phyloP scores from a whole-genome alignment of 1,284 basidiomycete genomes.

The Cryptococcus deneoformans region DNA sequence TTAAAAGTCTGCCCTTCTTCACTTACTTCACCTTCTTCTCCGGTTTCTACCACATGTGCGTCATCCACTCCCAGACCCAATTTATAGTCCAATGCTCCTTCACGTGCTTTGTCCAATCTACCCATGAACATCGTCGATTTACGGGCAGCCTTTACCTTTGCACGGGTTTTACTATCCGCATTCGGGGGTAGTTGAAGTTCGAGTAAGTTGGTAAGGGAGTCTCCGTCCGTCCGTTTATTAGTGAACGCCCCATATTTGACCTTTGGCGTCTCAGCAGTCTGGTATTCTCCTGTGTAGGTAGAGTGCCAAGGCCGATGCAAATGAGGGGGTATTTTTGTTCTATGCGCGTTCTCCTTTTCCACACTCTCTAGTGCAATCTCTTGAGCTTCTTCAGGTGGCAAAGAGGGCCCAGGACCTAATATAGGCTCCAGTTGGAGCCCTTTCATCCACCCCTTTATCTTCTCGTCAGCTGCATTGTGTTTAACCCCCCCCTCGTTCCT shows the following conservation, averaged over 20 bases:
- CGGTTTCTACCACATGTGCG: conserved; percentile 6
- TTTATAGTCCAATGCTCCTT: conserved; percentile 73
- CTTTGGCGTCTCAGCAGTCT: conserved; percentile 22
- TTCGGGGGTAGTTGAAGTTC: conserved; percentile 44
- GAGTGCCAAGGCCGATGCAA: conserved; percentile 47
- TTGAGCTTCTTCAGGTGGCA: neutral
- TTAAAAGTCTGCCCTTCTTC: conserved; percentile 51
- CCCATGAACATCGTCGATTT: conserved; percentile 58
- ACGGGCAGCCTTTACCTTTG: conserved; percentile 56
- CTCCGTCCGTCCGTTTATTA: conserved; percentile 17
- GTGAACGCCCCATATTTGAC: conserved; percentile 45
- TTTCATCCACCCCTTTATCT: conserved; percentile 57
- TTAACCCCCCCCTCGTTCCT: conserved; percentile 51
- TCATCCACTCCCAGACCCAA: conserved; percentile 42
- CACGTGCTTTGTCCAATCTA: conserved; percentile 63
- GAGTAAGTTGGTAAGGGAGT: conserved; percentile 33
- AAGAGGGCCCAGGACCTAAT: neutral
- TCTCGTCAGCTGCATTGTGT: conserved; percentile 64
- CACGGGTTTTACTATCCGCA: conserved; percentile 56
- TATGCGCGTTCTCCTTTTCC: conserved; percentile 19
- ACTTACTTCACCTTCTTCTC: conserved; percentile 49
- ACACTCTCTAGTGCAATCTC: neutral
- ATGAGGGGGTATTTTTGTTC: conserved; percentile 44
- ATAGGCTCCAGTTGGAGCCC: conserved; percentile 37
- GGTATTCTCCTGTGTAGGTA: conserved; percentile 39